Conservation (phyloP, 805 yeast genomes). For the Torulaspora gathmanii region DNA sequence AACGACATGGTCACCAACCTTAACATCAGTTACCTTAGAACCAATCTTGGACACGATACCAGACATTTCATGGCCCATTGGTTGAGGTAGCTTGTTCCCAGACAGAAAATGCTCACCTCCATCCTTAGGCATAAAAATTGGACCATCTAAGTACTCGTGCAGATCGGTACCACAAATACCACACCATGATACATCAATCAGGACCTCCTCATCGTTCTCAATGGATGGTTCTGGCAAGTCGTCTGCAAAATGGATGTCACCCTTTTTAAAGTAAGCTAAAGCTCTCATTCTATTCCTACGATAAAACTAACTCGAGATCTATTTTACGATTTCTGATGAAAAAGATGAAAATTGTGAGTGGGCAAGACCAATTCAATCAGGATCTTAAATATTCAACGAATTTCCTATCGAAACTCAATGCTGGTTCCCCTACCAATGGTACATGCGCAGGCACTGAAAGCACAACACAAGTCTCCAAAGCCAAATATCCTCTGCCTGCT, state of each 20-base stretch:
- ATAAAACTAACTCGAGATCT: neutral
- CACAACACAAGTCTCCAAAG: too few relatives aligned
- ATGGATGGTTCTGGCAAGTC: constrained; percentile 37
- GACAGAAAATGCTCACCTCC: constrained; percentile 39
- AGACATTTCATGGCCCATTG: constrained; percentile 52
- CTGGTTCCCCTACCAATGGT: too few relatives aligned
- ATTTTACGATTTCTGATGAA: neutral
- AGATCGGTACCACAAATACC: constrained; percentile 62
- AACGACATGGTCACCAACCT: constrained; percentile 55
- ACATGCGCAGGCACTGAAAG: too few relatives aligned
- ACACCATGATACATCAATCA: constrained; percentile 44
- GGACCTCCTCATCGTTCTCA: constrained; percentile 37
- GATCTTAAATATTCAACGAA: too few relatives aligned
- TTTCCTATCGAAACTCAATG: too few relatives aligned
- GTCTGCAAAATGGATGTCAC: constrained; percentile 41
- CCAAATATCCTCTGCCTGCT: too few relatives aligned
- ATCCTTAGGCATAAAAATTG: constrained; percentile 48
- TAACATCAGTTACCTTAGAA: constrained; percentile 40
- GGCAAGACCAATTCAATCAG: too few relatives aligned
- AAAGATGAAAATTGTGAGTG: too few relatives aligned
- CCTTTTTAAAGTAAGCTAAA: constrained; percentile 42
- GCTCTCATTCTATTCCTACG: constrained; percentile 42
- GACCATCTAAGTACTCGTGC: constrained; percentile 53
- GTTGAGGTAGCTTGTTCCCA: constrained; percentile 39
- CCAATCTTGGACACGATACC: constrained; percentile 47